phyloP scores from a whole-genome alignment of 2,329 filamentous ascomycete genomes.

The Ophiostoma triangulosporum region DNA sequence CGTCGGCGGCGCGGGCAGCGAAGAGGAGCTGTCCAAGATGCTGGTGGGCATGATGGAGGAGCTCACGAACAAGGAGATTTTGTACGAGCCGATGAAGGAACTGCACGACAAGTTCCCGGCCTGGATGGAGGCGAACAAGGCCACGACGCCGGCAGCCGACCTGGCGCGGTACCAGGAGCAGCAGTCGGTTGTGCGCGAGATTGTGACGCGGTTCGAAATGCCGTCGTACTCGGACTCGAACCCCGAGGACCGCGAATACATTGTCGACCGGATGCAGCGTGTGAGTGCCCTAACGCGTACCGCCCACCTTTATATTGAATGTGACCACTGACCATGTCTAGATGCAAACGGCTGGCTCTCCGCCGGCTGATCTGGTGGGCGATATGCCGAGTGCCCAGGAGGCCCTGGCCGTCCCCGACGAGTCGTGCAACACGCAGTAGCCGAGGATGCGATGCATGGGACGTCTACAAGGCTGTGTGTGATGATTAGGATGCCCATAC shows the following conservation, averaged over 20 bases:
- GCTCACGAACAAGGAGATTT: constrained; percentile 91
- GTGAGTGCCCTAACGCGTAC: constrained; percentile 32
- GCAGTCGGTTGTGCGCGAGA: constrained; percentile 65
- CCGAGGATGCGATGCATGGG: not conserved
- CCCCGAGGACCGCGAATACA: constrained; percentile 70
- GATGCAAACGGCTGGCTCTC: constrained; percentile 95
- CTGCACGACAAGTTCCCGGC: constrained; percentile 80
- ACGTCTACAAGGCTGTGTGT: not conserved
- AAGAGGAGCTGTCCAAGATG: constrained; percentile 90
- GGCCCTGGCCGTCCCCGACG: constrained; percentile 45
- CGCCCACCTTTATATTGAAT: not conserved
- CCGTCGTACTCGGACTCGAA: constrained; percentile 71
- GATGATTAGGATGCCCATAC: not conserved
- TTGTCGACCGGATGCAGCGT: constrained; percentile 96
- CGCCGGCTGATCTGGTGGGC: constrained; percentile 79
- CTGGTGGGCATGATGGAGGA: constrained; percentile 98
- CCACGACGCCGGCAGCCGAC: constrained; percentile 54
- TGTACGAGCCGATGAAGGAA: constrained; percentile 99
- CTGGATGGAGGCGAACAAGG: constrained; percentile 72
- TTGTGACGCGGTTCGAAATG: constrained; percentile 79
- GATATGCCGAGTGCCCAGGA: constrained; percentile 79
- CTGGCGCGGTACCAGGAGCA: constrained; percentile 71
- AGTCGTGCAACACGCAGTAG: constrained; percentile 49
- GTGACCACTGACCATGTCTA: constrained; percentile 23
- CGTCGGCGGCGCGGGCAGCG: constrained; percentile 42